Evolutionary conservation across 805 yeast species (phyloP).

Genomic region (Wickerhamiella azyma): DNA sequence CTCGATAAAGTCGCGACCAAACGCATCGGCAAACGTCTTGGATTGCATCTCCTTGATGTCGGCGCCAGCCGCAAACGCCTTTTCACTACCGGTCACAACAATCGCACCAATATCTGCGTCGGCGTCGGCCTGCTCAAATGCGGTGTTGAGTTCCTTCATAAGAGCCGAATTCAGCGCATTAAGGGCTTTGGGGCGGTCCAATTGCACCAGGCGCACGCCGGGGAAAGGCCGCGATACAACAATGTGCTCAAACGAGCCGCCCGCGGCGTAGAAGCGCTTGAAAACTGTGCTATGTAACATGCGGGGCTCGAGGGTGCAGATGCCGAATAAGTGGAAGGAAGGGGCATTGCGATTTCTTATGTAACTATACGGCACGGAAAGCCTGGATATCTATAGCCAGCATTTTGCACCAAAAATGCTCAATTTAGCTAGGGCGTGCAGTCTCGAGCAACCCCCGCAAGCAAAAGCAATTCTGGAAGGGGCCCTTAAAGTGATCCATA

Average conservation of each 20-base stretch:
- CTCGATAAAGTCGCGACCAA: slow-evolving; percentile 27
- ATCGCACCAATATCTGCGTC: slow-evolving; percentile 33
- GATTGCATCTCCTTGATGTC: slow-evolving; percentile 39
- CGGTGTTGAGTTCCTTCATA: slow-evolving; percentile 28
- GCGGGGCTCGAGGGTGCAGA: too few relatives aligned
- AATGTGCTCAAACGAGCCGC: slow-evolving; percentile 26
- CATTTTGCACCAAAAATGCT: too few relatives aligned
- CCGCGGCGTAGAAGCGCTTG: slow-evolving; percentile 15
- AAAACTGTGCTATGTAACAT: slow-evolving; percentile 3
- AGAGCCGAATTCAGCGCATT: slow-evolving; percentile 30
- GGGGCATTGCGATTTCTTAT: too few relatives aligned
- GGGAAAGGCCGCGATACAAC: slow-evolving; percentile 28
- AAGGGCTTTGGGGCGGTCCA: slow-evolving; percentile 35
- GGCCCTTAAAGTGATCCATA: too few relatives aligned
- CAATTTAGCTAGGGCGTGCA: too few relatives aligned
- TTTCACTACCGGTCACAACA: slow-evolving; percentile 34
- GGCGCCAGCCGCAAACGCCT: slow-evolving; percentile 44
- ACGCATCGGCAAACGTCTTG: slow-evolving; percentile 27
- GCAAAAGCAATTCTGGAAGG: too few relatives aligned
- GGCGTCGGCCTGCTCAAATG: slow-evolving; percentile 26
- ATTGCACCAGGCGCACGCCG: slow-evolving; percentile 29
- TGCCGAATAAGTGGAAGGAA: not conserved
- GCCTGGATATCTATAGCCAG: too few relatives aligned
- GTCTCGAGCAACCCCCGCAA: too few relatives aligned
- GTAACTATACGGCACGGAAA: too few relatives aligned